These are phyloP conservation scores for Bruguiera hainesii DNA, from an alignment of 441 rosid genomes.

Conservation along the genomic window DNA sequence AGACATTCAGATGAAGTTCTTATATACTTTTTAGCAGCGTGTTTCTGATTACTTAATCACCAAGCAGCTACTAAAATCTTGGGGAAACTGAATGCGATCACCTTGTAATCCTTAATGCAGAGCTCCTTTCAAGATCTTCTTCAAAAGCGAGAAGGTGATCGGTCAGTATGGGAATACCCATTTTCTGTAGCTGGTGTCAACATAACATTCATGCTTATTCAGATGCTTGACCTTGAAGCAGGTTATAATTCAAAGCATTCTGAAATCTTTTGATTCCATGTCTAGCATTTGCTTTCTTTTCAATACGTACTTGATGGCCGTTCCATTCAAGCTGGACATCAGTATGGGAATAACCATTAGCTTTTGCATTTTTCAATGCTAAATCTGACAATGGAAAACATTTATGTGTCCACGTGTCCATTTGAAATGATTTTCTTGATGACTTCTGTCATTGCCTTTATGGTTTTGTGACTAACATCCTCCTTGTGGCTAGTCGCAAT, in stretches of 20 bases:
- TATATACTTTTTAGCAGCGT: too few species aligned
- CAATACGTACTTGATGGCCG: background rate
- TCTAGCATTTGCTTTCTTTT: background rate
- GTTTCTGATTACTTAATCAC: too few species aligned
- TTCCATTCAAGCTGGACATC: background rate
- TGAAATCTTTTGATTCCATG: background rate
- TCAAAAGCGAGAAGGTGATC: slow-evolving; percentile 76
- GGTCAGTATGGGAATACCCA: slow-evolving; percentile 95
- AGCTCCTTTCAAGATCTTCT: slow-evolving; percentile 82
- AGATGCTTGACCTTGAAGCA: slow-evolving; percentile 98
- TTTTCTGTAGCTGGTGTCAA: slow-evolving; percentile 97
- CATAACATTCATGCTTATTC: slow-evolving; percentile 89
- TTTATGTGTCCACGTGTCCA: too few species aligned
- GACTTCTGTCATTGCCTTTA: too few species aligned
- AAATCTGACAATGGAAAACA: too few species aligned
- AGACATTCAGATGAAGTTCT: background rate
- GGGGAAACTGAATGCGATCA: background rate
- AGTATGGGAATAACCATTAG: background rate
- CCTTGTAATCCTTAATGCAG: slow-evolving; percentile 34
- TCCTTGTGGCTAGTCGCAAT: background rate
- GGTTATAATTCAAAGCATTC: slow-evolving; percentile 31
- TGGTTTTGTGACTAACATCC: background rate
- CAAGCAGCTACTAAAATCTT: too few species aligned
- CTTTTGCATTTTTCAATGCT: too few species aligned
- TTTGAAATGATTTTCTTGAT: too few species aligned